phyloP scores from a whole-genome alignment of 2,329 filamentous ascomycete species.

The Talaromyces sp. region DNA sequence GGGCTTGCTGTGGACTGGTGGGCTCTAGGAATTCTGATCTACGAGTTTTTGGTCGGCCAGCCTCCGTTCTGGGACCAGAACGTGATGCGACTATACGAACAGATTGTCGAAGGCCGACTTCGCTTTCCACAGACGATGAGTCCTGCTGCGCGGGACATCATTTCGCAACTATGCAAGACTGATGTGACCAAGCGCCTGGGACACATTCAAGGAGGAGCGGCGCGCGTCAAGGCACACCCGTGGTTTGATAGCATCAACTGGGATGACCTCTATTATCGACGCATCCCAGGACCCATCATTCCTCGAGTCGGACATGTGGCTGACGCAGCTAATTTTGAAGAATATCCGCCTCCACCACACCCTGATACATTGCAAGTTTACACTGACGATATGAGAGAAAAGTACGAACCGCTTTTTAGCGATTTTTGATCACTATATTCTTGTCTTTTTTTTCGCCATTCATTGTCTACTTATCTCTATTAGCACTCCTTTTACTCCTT shows the following conservation, averaged over 20 bases:
- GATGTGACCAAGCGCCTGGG: slow-evolving; percentile 60
- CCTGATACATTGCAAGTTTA: slow-evolving; percentile 49
- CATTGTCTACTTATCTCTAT: background rate
- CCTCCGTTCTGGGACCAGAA: slow-evolving; percentile 67
- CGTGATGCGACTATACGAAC: slow-evolving; percentile 65
- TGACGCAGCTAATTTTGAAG: slow-evolving; percentile 62
- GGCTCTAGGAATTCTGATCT: slow-evolving; percentile 63
- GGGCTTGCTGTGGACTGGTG: slow-evolving; percentile 66
- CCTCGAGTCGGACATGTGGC: slow-evolving; percentile 56
- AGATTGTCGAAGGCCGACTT: slow-evolving; percentile 60
- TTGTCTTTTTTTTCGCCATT: background rate
- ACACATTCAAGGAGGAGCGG: slow-evolving; percentile 57
- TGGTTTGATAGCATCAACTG: slow-evolving; percentile 61
- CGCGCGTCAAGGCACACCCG: slow-evolving; percentile 56
- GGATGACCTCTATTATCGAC: slow-evolving; percentile 58
- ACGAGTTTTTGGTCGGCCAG: slow-evolving; percentile 64
- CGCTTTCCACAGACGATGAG: slow-evolving; percentile 59
- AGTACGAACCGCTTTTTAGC: slow-evolving; percentile 57
- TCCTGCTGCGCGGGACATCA: slow-evolving; percentile 56
- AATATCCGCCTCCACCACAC: slow-evolving; percentile 57
- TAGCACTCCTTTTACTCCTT: background rate
- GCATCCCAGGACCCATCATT: slow-evolving; percentile 58
- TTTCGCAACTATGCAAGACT: slow-evolving; percentile 59
- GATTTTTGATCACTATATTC: slow-evolving; percentile 50
- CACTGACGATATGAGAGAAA: slow-evolving; percentile 56